Evolutionary conservation across 1,284 basidiomycete genomes (phyloP).

Genomic region (Mycena sp.): DNA sequence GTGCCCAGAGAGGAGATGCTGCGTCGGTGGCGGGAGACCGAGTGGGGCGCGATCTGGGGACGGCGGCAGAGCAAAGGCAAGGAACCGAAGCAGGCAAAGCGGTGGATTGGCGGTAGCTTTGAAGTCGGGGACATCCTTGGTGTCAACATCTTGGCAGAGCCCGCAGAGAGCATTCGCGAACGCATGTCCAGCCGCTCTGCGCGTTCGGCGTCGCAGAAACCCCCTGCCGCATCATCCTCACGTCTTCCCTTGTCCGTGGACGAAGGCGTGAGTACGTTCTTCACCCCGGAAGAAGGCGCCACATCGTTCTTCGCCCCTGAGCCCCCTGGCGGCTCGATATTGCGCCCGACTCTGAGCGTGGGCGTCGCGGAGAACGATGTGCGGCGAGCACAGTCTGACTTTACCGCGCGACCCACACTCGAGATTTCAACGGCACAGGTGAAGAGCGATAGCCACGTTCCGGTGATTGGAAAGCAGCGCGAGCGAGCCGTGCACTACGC

Average conservation of each 20-base stretch:
- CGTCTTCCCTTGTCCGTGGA: constrained; percentile 13
- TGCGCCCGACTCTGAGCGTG: constrained; percentile 20
- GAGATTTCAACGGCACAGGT: constrained; percentile 36
- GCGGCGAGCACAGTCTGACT: constrained; percentile 38
- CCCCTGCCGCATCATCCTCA: constrained; percentile 23
- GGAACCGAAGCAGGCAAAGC: constrained; percentile 42
- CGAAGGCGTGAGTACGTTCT: constrained; percentile 13
- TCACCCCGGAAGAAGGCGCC: neutral
- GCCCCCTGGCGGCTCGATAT: constrained; percentile 3
- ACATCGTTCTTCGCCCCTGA: constrained; percentile 28
- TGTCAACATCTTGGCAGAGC: constrained; percentile 59
- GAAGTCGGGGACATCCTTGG: constrained; percentile 78
- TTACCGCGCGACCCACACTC: constrained; percentile 40
- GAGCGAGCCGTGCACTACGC: constrained; percentile 51
- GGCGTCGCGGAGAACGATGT: constrained; percentile 21
- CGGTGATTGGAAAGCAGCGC: constrained; percentile 20
- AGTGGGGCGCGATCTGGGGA: constrained; percentile 67
- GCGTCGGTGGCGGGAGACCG: constrained; percentile 70
- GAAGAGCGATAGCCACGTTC: constrained; percentile 40
- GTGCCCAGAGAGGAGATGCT: constrained; percentile 62
- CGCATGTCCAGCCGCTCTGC: constrained; percentile 33
- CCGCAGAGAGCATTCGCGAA: constrained; percentile 35
- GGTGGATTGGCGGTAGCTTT: constrained; percentile 81
- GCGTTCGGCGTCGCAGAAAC: constrained; percentile 10
- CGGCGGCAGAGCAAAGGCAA: constrained; percentile 45